These are phyloP conservation scores for Alternaria gansuensis DNA, from an alignment of 2,329 filamentous ascomycete species.

Conservation along the genomic window DNA sequence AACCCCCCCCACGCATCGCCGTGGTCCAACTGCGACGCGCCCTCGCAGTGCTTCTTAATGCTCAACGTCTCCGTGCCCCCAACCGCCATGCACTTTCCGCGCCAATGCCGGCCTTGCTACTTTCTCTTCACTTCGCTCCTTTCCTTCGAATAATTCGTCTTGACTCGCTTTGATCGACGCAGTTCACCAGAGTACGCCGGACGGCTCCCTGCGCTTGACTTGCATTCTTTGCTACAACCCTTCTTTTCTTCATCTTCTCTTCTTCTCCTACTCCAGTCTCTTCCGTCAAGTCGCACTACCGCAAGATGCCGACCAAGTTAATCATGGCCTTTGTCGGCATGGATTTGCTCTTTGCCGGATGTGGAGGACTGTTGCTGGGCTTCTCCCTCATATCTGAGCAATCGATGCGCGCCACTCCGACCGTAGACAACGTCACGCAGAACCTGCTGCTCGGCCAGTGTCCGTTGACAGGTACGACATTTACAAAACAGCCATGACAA, in stretches of 20 bases:
- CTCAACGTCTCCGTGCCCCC: constrained; percentile 37
- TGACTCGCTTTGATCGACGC: constrained; percentile 38
- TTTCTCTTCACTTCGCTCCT: constrained; percentile 43
- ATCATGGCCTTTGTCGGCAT: constrained; percentile 61
- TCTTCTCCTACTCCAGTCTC: constrained; percentile 17
- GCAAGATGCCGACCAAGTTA: constrained; percentile 61
- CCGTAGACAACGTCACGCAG: constrained; percentile 60
- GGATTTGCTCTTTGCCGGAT: constrained; percentile 63
- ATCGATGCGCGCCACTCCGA: constrained; percentile 55
- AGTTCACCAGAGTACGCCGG: constrained; percentile 50
- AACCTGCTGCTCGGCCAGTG: constrained; percentile 63
- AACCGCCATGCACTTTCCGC: constrained; percentile 37
- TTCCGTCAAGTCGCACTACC: constrained; percentile 29
- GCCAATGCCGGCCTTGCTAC: constrained; percentile 37
- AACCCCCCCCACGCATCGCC: constrained; percentile 45
- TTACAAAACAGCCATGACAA: constrained; percentile 4
- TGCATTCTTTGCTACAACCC: constrained; percentile 39
- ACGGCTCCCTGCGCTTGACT: constrained; percentile 50
- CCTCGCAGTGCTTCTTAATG: constrained; percentile 47
- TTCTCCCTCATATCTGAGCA: constrained; percentile 62
- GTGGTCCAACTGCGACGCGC: constrained; percentile 45
- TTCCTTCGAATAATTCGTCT: constrained; percentile 42
- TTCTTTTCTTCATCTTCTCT: constrained; percentile 2
- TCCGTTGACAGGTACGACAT: constrained; percentile 62
- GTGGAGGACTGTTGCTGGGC: constrained; percentile 62